A percentile compares a stretch with the other conserved stretches of the same genome.
Conservation (phyloP, 331 rosid genomes). For the Malus hybrid region DNA sequence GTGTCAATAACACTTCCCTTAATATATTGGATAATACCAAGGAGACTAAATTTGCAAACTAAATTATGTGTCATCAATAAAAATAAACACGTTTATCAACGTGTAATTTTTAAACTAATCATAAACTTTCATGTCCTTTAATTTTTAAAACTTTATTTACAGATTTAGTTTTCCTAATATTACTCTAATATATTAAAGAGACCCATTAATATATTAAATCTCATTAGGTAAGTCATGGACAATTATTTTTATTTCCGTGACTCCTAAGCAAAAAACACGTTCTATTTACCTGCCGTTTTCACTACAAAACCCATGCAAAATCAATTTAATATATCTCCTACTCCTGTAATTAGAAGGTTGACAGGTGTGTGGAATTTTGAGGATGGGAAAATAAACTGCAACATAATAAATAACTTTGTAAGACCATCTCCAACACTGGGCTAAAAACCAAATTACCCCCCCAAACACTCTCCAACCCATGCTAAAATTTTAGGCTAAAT, state of each 20-base stretch:
- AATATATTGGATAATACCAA: too few relatives aligned
- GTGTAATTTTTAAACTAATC: too few relatives aligned
- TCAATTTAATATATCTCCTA: not conserved
- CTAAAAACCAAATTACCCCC: too few relatives aligned
- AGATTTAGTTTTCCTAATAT: fast-evolving
- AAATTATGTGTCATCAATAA: too few relatives aligned
- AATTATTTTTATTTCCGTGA: not conserved
- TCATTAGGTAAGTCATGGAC: not conserved
- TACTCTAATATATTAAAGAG: not conserved
- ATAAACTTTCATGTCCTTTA: too few relatives aligned
- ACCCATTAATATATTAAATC: not conserved
- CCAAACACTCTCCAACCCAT: too few relatives aligned
- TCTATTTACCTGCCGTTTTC: not conserved
- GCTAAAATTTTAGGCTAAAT: too few relatives aligned
- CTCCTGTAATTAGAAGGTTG: not conserved
- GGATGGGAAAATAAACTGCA: not conserved
- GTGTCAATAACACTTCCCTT: too few relatives aligned
- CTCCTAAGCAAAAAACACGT: not conserved
- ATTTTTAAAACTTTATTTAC: too few relatives aligned
- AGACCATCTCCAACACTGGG: too few relatives aligned
- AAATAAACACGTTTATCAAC: too few relatives aligned
- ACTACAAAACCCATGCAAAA: not conserved
- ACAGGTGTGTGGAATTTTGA: not conserved
- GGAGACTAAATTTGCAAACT: too few relatives aligned
- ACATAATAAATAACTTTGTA: not conserved